These are phyloP conservation scores for Phytophthora podocarpi DNA, from an alignment of 352 stramenopile species.

Conservation along the genomic window DNA sequence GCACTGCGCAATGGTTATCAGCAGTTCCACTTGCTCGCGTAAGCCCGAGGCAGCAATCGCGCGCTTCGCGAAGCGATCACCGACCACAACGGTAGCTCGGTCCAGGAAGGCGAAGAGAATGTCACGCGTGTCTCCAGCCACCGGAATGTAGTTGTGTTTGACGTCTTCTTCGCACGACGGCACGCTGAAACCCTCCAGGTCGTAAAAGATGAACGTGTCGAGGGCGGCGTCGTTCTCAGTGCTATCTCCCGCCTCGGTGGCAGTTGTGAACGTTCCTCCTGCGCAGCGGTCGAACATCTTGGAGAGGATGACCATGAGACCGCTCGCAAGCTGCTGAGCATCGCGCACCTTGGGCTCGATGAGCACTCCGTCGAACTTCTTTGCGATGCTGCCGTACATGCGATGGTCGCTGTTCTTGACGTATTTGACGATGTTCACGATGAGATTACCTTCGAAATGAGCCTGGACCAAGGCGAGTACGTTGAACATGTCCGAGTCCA, in stretches of 20 bases:
- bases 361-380: conserved; percentile 64
- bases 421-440: conserved; percentile 75
- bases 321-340: conserved; percentile 38
- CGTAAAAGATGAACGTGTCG: conserved; percentile 60
- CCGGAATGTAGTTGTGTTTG: conserved; percentile 29
- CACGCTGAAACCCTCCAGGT: conserved; percentile 40
- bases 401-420: conserved; percentile 52
- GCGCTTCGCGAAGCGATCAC: conserved; percentile 60
- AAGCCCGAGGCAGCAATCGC: conserved; percentile 51
- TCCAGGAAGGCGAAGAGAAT: conserved; percentile 66
- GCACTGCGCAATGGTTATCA: conserved; percentile 65
- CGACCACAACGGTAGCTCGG: conserved; percentile 59
- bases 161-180: conserved; percentile 42
- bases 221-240: conserved; percentile 23
- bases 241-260: conserved; percentile 5
- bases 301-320: conserved; percentile 58
- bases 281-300: conserved; percentile 56
- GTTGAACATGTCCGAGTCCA: conserved; percentile 60
- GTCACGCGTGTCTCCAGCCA: conserved; percentile 47
- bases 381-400: conserved; percentile 62
- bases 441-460: conserved; percentile 59
- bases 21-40: conserved; percentile 62
- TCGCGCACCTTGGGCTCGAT: conserved; percentile 52
- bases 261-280: conserved; percentile 12
- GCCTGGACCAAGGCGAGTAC: conserved; percentile 49